Evolutionary conservation across 768 basidiomycete genomes (phyloP).

Genomic region (Royoungia palumana): DNA sequence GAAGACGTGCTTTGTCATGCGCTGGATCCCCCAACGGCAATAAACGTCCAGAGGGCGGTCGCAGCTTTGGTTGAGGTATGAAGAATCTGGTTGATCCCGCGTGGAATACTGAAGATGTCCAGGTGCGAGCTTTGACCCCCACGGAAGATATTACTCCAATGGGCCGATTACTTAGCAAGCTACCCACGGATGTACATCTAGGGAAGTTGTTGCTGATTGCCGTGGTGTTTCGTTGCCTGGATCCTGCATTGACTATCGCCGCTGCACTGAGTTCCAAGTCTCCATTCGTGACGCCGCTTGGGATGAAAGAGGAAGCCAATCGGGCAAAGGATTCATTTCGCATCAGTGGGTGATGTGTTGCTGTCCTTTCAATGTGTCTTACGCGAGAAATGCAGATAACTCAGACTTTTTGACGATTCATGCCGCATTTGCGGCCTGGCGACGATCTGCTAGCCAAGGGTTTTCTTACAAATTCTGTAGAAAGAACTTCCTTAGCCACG

Average conservation of each 20-base stretch:
- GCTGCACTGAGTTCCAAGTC: constrained; percentile 91
- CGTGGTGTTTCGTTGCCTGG: constrained; percentile 82
- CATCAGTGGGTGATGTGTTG: constrained; percentile 46
- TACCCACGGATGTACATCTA: constrained; percentile 94
- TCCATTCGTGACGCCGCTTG: constrained; percentile 87
- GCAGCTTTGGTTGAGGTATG: constrained; percentile 84
- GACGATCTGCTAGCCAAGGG: constrained; percentile 59
- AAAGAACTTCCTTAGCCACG: constrained; percentile 77
- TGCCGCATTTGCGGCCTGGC: constrained; percentile 86
- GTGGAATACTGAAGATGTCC: not conserved
- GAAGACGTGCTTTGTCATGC: constrained; percentile 87
- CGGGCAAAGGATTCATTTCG: constrained; percentile 78
- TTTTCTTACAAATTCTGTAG: constrained; percentile 75
- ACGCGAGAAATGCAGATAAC: constrained; percentile 54
- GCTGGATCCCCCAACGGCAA: constrained; percentile 80
- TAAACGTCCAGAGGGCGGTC: constrained; percentile 90
- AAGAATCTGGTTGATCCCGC: not conserved
- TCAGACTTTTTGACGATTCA: constrained; percentile 95
- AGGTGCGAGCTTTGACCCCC: constrained; percentile 84
- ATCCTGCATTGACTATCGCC: constrained; percentile 95
- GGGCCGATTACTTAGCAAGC: constrained; percentile 83
- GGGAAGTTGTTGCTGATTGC: constrained; percentile 90
- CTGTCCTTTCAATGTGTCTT: not conserved
- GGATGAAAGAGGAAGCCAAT: constrained; percentile 83
- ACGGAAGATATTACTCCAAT: constrained; percentile 92